phyloP scores from a whole-genome alignment of 345 rosid species.

The Populus ilicifolia region DNA sequence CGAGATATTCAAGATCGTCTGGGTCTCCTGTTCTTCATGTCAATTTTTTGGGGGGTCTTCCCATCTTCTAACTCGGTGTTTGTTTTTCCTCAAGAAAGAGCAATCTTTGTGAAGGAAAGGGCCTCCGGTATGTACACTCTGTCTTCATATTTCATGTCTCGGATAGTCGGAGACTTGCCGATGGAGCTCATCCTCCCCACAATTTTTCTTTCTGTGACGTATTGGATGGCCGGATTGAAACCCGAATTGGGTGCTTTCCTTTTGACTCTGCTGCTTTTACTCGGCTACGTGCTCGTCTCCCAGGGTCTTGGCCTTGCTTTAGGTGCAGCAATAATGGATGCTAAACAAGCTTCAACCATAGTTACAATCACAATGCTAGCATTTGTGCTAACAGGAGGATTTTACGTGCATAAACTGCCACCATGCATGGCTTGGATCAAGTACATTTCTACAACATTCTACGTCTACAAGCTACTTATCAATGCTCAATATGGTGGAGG shows the following conservation, averaged over 20 bases:
- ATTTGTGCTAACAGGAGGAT: constrained; percentile 80
- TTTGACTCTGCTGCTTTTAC: constrained; percentile 52
- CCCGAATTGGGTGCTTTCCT: constrained; percentile 49
- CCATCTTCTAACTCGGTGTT: constrained; percentile 82
- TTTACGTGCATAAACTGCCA: constrained; percentile 78
- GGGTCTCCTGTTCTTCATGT: constrained; percentile 78
- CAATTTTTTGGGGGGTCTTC: constrained; percentile 93
- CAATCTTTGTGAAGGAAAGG: constrained; percentile 63
- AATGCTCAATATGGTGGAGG: constrained; percentile 65
- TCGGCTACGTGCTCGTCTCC: constrained; percentile 72
- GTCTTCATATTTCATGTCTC: constrained; percentile 86
- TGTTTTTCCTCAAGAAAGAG: constrained; percentile 89
- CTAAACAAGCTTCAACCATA: constrained; percentile 81
- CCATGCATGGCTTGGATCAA: constrained; percentile 69
- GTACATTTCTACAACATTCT: constrained; percentile 68
- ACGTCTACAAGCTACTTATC: constrained; percentile 62
- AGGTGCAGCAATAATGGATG: constrained; percentile 88
- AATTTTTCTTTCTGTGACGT: constrained; percentile 51
- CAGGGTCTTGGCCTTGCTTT: constrained; percentile 84
- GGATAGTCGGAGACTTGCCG: constrained; percentile 73
- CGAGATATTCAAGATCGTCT: constrained; percentile 69
- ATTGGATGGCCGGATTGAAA: constrained; percentile 84
- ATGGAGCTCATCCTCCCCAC: constrained; percentile 91
- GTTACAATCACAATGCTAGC: constrained; percentile 86
- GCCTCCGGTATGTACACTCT: constrained; percentile 91